Percentiles rank a stretch among this genome's conserved stretches.
Conservation (phyloP, 2,329 filamentous ascomycete genomes). For the Stachybotrys echinatus region DNA sequence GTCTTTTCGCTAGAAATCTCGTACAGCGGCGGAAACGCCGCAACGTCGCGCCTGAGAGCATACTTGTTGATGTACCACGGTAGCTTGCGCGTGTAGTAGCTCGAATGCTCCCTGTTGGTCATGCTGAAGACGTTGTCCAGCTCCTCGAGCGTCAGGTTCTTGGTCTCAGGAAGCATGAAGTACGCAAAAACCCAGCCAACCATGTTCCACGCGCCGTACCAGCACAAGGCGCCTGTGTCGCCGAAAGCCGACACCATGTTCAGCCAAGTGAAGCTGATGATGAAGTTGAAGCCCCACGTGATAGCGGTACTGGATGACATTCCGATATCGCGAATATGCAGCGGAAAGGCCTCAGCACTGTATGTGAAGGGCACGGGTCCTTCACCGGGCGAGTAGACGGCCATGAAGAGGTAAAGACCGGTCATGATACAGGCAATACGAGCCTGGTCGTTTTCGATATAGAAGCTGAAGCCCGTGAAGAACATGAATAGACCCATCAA, state of each 20-base stretch:
- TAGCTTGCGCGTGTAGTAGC: slow-evolving; percentile 23
- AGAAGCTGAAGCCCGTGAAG: slow-evolving; percentile 46
- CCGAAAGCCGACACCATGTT: slow-evolving; percentile 13
- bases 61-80: slow-evolving; percentile 26
- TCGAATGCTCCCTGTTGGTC: slow-evolving; percentile 20
- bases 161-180: slow-evolving; percentile 29
- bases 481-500: slow-evolving; percentile 51
- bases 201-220: slow-evolving; percentile 31
- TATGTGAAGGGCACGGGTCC: slow-evolving; percentile 57
- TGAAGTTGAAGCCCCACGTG: slow-evolving; percentile 34
- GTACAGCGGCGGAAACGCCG: slow-evolving; percentile 24
- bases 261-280: slow-evolving; percentile 30
- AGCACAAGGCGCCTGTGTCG: slow-evolving; percentile 30
- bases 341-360: slow-evolving; percentile 52
- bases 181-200: slow-evolving; percentile 26
- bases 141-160: slow-evolving; percentile 27
- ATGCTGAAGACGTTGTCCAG: slow-evolving; percentile 27
- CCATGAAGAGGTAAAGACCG: slow-evolving; percentile 34
- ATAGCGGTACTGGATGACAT: slow-evolving; percentile 43
- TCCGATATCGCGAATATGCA: slow-evolving; percentile 50
- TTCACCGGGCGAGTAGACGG: slow-evolving; percentile 43
- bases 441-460: slow-evolving; percentile 21
- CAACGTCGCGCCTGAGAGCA: slow-evolving; percentile 18
- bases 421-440: slow-evolving; percentile 27
- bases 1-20: slow-evolving; percentile 15